phyloP scores from a whole-genome alignment of 192 early-diverging fungal species.

The Backusella tuberculispora region DNA sequence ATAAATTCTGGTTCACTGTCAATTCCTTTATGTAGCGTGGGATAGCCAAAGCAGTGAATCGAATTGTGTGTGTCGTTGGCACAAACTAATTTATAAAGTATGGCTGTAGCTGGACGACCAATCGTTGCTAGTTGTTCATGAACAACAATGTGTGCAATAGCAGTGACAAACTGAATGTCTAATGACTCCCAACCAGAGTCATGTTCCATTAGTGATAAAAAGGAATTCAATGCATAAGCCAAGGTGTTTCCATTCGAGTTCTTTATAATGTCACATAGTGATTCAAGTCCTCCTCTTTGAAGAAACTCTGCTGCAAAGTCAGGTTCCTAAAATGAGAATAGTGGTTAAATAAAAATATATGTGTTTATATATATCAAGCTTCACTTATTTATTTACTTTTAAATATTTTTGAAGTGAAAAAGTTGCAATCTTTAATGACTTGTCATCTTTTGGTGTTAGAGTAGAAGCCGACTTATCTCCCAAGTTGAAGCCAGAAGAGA shows the following conservation, averaged over 20 bases:
- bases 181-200: slow-evolving; percentile 65
- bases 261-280: slow-evolving; percentile 62
- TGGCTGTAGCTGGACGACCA: slow-evolving; percentile 70
- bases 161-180: slow-evolving; percentile 51
- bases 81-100: slow-evolving; percentile 65
- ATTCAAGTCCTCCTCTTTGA: slow-evolving; percentile 53
- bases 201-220: slow-evolving; percentile 69
- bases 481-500: slow-evolving; percentile 20
- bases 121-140: slow-evolving; percentile 70
- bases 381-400: slow-evolving; percentile 48
- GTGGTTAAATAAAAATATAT: not conserved
- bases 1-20: slow-evolving; percentile 47
- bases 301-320: slow-evolving; percentile 71
- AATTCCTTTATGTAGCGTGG: slow-evolving; percentile 51
- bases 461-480: slow-evolving; percentile 7
- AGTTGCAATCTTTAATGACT: slow-evolving; percentile 58
- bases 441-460: slow-evolving; percentile 49
- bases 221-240: slow-evolving; percentile 69
- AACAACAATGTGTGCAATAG: slow-evolving; percentile 61
- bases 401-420: slow-evolving; percentile 67
- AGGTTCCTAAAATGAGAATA: slow-evolving; percentile 48
- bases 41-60: slow-evolving; percentile 2
- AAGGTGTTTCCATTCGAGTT: slow-evolving; percentile 65
- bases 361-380: not conserved
- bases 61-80: slow-evolving; percentile 36